phyloP scores from a whole-genome alignment of 805 yeast genomes.

The Saturnispora kantuleensis region DNA sequence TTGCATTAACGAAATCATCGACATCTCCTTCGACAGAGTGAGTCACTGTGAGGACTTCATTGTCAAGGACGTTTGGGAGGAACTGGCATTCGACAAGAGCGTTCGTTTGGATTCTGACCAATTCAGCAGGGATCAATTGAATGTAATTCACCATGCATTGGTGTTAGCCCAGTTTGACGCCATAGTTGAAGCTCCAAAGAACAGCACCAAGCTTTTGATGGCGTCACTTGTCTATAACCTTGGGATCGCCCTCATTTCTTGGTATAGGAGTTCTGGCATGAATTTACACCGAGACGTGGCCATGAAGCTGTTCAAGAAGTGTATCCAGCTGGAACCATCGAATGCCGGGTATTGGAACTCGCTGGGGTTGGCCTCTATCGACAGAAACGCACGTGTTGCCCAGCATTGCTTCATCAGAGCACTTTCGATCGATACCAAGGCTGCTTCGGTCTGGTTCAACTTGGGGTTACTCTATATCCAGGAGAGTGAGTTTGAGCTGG shows the following conservation, averaged over 20 bases:
- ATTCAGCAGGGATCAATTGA: not conserved
- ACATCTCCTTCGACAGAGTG: conserved; percentile 4
- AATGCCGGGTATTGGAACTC: conserved; percentile 74
- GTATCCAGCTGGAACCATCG: conserved; percentile 62
- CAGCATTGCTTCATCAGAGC: conserved; percentile 94
- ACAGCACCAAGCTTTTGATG: conserved; percentile 38
- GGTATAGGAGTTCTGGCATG: conserved; percentile 25
- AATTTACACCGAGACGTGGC: conserved; percentile 36
- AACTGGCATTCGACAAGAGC: not conserved
- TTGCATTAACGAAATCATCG: conserved; percentile 20
- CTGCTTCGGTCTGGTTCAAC: conserved; percentile 67
- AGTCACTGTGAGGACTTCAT: not conserved
- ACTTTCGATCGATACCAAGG: conserved; percentile 54
- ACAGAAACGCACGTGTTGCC: conserved; percentile 57
- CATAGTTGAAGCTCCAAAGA: conserved; percentile 26
- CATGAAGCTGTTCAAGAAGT: conserved; percentile 47
- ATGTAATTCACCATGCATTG: conserved; percentile 22
- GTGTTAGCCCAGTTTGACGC: conserved; percentile 41
- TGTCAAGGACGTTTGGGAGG: conserved; percentile 5
- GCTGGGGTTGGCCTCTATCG: conserved; percentile 65
- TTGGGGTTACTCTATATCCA: conserved; percentile 68
- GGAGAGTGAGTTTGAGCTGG: conserved; percentile 59
- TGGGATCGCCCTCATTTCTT: conserved; percentile 53
- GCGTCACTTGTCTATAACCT: conserved; percentile 56
- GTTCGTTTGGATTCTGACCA: not conserved